Evolutionary conservation across 345 rosid genomes (phyloP), one percentile per base, ranked within the genome.

Genomic region (Pistacia atlantica): DNA sequence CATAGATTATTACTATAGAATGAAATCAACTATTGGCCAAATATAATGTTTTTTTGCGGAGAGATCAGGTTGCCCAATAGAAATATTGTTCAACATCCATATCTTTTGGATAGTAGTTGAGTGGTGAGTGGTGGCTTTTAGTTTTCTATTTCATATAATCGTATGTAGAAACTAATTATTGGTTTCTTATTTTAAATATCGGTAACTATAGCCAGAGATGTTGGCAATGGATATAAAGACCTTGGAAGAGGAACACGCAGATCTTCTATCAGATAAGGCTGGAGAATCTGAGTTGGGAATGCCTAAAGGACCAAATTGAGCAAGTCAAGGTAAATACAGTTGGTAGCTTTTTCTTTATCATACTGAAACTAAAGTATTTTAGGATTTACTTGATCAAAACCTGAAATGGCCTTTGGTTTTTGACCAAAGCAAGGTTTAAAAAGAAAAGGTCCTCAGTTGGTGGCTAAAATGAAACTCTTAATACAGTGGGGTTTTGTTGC

Each of bases 191-290:
- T 49, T 67, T 74, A 66, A 16, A 6, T 42, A 42, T 80, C 48
- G 33, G 70, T 75, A 59, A 77, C 72, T 80, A 77, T 81, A 94
- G 96, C 82, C 89, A 56, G 94, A 92, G 79, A 79, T 88, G 52
- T 61, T 84, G 86, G 88, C 76, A 35, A 73, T 90, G 86, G 91
- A 86, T 71, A 33, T 76, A 8, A 65, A 72, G 73, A 78, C 86
- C 33, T 89, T 90, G 65, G 89, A 85, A 79, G 90, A 86, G 81
- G 90, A 87, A 86, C 82, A 83, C 65, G 64, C 82, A 52, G 85
- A 88, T 31, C 85, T 91, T 46, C 75, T 80, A 61, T 84, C 87
- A 69, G 97, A 92, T 76, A 85, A 86, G 58, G 84, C 70, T n/a
- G 89, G 81, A 68, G 94, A 90, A 85, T 65, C 80, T 4, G 86